Percentiles rank a stretch among this genome's conserved stretches.
Evolutionary conservation across 2,329 filamentous ascomycete genomes (phyloP).

Genomic region (Colletotrichum eremochloae): DNA sequence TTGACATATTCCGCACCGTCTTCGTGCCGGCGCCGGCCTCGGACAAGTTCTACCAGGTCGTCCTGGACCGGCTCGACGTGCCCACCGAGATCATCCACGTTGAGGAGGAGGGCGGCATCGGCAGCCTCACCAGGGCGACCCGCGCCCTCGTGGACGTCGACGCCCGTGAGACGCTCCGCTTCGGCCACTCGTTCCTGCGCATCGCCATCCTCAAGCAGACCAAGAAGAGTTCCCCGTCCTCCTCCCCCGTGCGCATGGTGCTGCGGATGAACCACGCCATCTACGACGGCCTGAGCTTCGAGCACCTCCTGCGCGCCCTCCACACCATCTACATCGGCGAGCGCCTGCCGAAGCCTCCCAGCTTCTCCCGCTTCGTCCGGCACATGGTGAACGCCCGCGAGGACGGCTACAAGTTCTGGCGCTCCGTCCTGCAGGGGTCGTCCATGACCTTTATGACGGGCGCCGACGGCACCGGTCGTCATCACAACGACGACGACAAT

Average conservation of each 20-base stretch:
- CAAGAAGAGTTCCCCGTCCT: not conserved
- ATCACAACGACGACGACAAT: not conserved
- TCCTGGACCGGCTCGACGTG: constrained; percentile 25
- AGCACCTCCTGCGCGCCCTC: constrained; percentile 42
- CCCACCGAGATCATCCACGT: constrained; percentile 28
- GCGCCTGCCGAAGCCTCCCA: constrained; percentile 29
- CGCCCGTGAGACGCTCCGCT: constrained; percentile 11
- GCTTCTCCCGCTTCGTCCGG: constrained; percentile 43
- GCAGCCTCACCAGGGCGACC: not conserved
- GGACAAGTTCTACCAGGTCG: constrained; percentile 33
- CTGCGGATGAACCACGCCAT: constrained; percentile 44
- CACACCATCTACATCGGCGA: constrained; percentile 40
- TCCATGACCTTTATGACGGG: constrained; percentile 24
- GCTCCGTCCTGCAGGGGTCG: constrained; percentile 18
- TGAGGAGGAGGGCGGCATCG: constrained; percentile 4
- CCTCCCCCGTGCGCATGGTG: constrained; percentile 33
- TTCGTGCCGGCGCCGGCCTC: constrained; percentile 10
- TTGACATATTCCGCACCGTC: constrained; percentile 41
- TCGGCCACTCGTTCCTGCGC: constrained; percentile 22
- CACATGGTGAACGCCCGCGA: constrained; percentile 26
- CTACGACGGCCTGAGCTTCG: constrained; percentile 45
- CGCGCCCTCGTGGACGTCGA: constrained; percentile 11
- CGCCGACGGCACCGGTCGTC: not conserved
- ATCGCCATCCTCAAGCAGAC: constrained; percentile 36
- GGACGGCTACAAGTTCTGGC: constrained; percentile 36